A percentile compares a stretch with the other conserved stretches of the same genome.
These are phyloP conservation scores for Daldinia grandis DNA, from an alignment of 495 filamentous ascomycete species.

Conservation along the genomic window DNA sequence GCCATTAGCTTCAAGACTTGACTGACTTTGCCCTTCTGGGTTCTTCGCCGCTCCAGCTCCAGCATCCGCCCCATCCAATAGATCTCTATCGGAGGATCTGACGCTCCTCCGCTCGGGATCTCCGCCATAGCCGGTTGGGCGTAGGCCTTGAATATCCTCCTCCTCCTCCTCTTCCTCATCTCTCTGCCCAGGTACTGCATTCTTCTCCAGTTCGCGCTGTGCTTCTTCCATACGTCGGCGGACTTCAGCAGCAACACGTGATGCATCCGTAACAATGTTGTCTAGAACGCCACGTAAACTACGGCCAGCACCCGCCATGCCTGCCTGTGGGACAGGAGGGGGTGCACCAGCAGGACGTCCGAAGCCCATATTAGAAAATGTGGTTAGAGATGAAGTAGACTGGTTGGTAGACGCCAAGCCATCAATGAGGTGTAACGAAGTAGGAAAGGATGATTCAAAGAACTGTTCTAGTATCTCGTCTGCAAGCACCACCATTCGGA, in stretches of 20 bases:
- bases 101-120: constrained; percentile 66
- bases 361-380: constrained; percentile 75
- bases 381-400: constrained; percentile 72
- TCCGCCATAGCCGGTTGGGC: constrained; percentile 39
- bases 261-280: constrained; percentile 96
- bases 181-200: constrained; percentile 67
- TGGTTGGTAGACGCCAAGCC: constrained; percentile 53
- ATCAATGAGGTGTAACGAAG: constrained; percentile 67
- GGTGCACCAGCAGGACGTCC: constrained; percentile 53
- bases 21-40: constrained; percentile 35
- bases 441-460: constrained; percentile 82
- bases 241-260: constrained; percentile 92
- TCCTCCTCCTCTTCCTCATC: constrained; percentile 83
- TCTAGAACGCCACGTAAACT: constrained; percentile 92
- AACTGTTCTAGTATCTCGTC: constrained; percentile 96
- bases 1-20: constrained; percentile 34
- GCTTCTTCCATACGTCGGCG: constrained; percentile 92
- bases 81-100: constrained; percentile 75
- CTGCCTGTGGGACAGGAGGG: constrained; percentile 48
- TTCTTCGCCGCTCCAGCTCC: constrained; percentile 59
- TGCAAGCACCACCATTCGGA: constrained; percentile 97
- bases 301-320: constrained; percentile 66
- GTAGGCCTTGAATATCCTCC: constrained; percentile 62
- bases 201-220: constrained; percentile 83
- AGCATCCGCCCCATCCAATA: constrained; percentile 82